Evolutionary conservation across 441 rosid species (phyloP).

Genomic region (Populus tomentosa): DNA sequence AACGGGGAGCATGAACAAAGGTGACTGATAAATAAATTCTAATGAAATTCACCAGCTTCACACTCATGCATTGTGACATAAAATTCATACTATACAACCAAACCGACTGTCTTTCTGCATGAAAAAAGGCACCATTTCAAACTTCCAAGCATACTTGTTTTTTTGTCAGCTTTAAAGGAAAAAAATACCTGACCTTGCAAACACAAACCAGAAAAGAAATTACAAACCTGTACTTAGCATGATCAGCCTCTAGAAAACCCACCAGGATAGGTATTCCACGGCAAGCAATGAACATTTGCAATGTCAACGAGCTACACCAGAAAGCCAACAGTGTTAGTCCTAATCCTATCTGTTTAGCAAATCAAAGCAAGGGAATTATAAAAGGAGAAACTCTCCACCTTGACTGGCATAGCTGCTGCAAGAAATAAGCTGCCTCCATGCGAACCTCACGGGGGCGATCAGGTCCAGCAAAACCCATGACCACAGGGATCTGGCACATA

Average conservation of each 20-base stretch:
- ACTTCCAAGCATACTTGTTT: neutral
- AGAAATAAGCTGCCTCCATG: constrained; percentile 89
- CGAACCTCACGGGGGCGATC: constrained; percentile 88
- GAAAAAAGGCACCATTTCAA: neutral
- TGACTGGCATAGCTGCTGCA: constrained; percentile 98
- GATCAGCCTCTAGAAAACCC: constrained; percentile 95
- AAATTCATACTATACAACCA: neutral
- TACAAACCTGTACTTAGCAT: constrained; percentile 84
- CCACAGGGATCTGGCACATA: constrained; percentile 74
- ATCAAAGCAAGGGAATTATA: constrained; percentile 5
- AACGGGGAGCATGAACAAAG: neutral
- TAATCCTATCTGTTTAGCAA: constrained; percentile 17
- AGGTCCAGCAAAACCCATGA: constrained; percentile 69
- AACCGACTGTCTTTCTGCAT: neutral
- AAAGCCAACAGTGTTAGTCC: constrained; percentile 26
- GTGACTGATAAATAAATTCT: neutral
- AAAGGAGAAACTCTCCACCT: constrained; percentile 45
- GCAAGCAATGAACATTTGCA: constrained; percentile 99
- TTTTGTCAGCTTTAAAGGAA: neutral
- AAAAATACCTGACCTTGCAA: neutral
- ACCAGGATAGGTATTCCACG: constrained; percentile 93
- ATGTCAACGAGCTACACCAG: constrained; percentile 71
- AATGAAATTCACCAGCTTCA: neutral
- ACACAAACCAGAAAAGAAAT: neutral
- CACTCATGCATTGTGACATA: neutral